These are phyloP conservation scores for Cyberlindnera euphorbiiphila DNA, from an alignment of 805 yeast species.

Conservation along the genomic window DNA sequence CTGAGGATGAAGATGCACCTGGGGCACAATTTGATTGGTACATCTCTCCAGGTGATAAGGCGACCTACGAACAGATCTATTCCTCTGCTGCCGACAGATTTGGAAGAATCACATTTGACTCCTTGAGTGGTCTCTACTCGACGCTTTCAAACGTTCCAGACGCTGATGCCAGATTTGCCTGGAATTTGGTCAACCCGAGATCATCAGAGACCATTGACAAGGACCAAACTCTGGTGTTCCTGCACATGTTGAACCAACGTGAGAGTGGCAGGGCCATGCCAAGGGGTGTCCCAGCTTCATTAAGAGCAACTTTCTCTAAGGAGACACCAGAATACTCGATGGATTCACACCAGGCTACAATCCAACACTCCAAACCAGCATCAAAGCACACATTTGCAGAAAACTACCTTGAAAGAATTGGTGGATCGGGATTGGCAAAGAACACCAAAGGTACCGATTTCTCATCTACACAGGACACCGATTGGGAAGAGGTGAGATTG, in stretches of 20 bases:
- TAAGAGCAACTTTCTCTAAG: slow-evolving; percentile 88
- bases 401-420: slow-evolving; percentile 52
- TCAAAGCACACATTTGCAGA: slow-evolving; percentile 46
- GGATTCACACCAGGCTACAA: slow-evolving; percentile 46
- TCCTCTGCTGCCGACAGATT: slow-evolving; percentile 67
- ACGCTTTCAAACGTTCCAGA: slow-evolving; percentile 72
- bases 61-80: slow-evolving; percentile 75
- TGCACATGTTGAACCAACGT: slow-evolving; percentile 89
- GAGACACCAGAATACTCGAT: slow-evolving; percentile 73
- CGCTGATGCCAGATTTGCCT: slow-evolving; percentile 82
- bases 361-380: slow-evolving; percentile 21
- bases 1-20: slow-evolving; percentile 44
- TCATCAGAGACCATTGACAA: slow-evolving; percentile 84
- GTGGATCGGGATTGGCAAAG: slow-evolving; percentile 36
- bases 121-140: slow-evolving; percentile 63
- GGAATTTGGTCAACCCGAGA: slow-evolving; percentile 94
- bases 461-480: slow-evolving; percentile 65
- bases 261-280: slow-evolving; percentile 84
- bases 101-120: slow-evolving; percentile 76
- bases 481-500: slow-evolving; percentile 88
- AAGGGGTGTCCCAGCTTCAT: slow-evolving; percentile 87
- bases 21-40: slow-evolving; percentile 80
- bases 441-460: slow-evolving; percentile 62
- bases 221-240: slow-evolving; percentile 84
- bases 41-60: slow-evolving; percentile 82